These are phyloP conservation scores for Colletotrichum sp. DNA, from an alignment of 2,329 filamentous ascomycete species.

Conservation along the genomic window DNA sequence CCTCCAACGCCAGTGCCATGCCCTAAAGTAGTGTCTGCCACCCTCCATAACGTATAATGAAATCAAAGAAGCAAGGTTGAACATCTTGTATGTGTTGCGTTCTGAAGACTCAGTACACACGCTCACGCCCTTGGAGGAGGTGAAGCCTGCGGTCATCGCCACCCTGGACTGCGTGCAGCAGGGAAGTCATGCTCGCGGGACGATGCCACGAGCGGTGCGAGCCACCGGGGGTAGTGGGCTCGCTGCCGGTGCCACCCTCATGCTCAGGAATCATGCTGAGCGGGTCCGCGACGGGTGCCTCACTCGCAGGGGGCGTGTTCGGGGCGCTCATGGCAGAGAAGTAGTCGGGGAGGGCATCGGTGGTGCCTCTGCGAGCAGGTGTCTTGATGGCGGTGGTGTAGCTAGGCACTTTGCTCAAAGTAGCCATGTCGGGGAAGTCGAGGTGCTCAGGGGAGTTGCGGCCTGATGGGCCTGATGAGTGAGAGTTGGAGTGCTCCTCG, in stretches of 20 bases:
- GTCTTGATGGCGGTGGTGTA: slow-evolving; percentile 77
- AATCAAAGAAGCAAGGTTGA: slow-evolving; percentile 1
- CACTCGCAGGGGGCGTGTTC: slow-evolving; percentile 46
- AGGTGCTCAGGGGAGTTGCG: slow-evolving; percentile 62
- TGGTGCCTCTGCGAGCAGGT: slow-evolving; percentile 60
- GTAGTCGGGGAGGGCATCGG: slow-evolving; percentile 68
- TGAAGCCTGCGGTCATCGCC: slow-evolving; percentile 33
- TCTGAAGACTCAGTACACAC: slow-evolving; percentile 27
- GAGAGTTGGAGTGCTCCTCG: slow-evolving; percentile 41
- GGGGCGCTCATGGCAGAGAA: slow-evolving; percentile 63
- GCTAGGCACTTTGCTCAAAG: slow-evolving; percentile 76
- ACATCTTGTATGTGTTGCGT: background rate
- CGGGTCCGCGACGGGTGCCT: slow-evolving; percentile 26
- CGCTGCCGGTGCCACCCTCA: background rate
- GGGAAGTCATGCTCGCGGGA: slow-evolving; percentile 17
- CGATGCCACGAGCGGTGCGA: slow-evolving; percentile 17
- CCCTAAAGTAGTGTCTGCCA: background rate
- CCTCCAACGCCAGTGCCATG: slow-evolving; percentile 12
- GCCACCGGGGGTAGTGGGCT: slow-evolving; percentile 11
- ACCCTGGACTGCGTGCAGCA: slow-evolving; percentile 14
- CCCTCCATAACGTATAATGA: background rate
- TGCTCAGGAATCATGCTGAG: slow-evolving; percentile 34
- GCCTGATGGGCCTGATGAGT: slow-evolving; percentile 54
- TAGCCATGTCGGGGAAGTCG: slow-evolving; percentile 64
- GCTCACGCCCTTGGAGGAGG: slow-evolving; percentile 39